Evolutionary conservation across 257 asterid genomes (phyloP), one percentile per base, ranked within the genome.

Genomic region (Nicotiana tomentosiformis): DNA sequence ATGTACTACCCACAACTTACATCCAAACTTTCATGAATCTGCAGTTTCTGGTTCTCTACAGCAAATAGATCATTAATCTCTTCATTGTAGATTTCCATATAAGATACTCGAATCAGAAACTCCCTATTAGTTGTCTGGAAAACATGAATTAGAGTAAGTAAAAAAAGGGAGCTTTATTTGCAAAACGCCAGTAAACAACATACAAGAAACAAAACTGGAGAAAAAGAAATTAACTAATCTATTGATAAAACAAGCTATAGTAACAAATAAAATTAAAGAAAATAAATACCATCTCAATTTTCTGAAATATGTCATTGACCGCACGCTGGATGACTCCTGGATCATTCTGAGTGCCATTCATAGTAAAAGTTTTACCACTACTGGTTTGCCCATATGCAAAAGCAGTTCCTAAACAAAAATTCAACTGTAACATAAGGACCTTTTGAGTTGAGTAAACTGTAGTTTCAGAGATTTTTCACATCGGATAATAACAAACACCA

Each of bases 311-410:
- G 82, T 96, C 98, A 88, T 86, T 90, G 62, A 96, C 98, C 49
- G 98, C 96, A 84, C 92, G 87, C 23, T 87, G 93, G 86, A 94
- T 94, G 64, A 96, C 86, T 82, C 99, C 98, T 12, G 98, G 98
- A 89, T 96, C 98, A 87, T 87, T 89, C 77, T 92, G 95, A 11
- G 97, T 93, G 83, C 99, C 98, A 84, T 96, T 96, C 99, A 96
- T 96, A 32, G 99, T 96, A 85, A 84, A 96, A 11, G 98, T 96
- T 89, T 96, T 94, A 35, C 99, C 99, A 87, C 99, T 96, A 83
- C 99, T 96, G 64, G 98, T 96, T 90, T 96, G 99, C 37, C 99
- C 99, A 83, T 94, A 96, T 29, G 99, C 99, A 89, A 96, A 96
- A 84, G 94, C 98, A 88, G 99, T 96, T 86, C 98, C 98, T 96